Conservation (phyloP, 225 moss, liverwort and hornwort species). For the Physcomitrium patens region DNA sequence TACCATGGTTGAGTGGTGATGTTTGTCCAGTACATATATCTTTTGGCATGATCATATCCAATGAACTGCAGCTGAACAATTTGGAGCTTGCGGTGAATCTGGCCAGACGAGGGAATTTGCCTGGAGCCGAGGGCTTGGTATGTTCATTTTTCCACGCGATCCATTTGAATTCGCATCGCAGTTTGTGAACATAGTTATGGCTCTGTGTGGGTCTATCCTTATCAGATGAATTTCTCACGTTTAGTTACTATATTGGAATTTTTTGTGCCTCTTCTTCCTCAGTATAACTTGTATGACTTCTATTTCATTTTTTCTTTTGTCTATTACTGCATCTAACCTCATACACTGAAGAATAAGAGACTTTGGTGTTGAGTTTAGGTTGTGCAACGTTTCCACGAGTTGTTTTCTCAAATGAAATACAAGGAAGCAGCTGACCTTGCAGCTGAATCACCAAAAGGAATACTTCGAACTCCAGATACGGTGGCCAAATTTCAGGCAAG, state of each 20-base stretch:
- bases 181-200: neutral
- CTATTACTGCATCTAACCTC: neutral
- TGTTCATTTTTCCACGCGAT: neutral
- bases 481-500: slow-evolving; percentile 95
- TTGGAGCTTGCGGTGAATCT: slow-evolving; percentile 68
- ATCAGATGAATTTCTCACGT: slow-evolving; percentile 12
- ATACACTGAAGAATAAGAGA: neutral
- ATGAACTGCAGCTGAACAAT: no score
- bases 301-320: slow-evolving; percentile 9
- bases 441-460: slow-evolving; percentile 97
- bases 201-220: slow-evolving; percentile 5
- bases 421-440: slow-evolving; percentile 99
- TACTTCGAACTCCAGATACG: slow-evolving; percentile 93
- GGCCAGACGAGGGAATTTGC: slow-evolving; percentile 71
- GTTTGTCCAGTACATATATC: no score
- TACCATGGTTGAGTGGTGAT: no score
- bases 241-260: slow-evolving; percentile 13
- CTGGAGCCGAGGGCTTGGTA: slow-evolving; percentile 74
- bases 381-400: slow-evolving; percentile 97
- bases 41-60: no score
- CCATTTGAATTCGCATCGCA: slow-evolving; percentile 1
- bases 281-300: neutral
- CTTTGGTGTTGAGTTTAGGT: slow-evolving; percentile 61
- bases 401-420: slow-evolving; percentile 98
- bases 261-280: neutral